phyloP scores from a whole-genome alignment of 345 rosid genomes.

The Ceriops tagal region DNA sequence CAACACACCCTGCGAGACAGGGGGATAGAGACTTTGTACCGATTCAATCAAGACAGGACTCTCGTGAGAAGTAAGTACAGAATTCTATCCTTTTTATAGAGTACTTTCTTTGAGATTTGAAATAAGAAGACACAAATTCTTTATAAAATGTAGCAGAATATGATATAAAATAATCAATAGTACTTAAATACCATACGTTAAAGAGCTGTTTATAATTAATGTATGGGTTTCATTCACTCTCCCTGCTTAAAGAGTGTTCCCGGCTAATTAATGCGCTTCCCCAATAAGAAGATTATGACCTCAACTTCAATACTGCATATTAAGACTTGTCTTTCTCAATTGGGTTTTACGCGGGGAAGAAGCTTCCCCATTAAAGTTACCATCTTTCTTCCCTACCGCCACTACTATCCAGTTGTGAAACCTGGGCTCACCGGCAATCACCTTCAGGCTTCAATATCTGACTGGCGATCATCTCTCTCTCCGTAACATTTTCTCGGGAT shows the following conservation, averaged over 20 bases:
- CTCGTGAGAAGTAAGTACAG: constrained; percentile 38
- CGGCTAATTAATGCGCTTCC: constrained; percentile 1
- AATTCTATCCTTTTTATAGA: constrained; percentile 10
- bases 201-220: not conserved
- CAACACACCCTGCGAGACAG: constrained; percentile 9
- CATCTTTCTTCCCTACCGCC: too few relatives aligned
- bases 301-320: not conserved
- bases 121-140: not conserved
- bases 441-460: not conserved
- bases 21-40: constrained; percentile 35
- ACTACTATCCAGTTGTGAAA: too few relatives aligned
- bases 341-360: too few relatives aligned
- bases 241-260: not conserved
- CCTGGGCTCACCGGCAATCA: not conserved
- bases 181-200: too few relatives aligned
- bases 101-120: not conserved
- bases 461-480: not conserved
- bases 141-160: not conserved
- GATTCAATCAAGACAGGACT: constrained; percentile 53
- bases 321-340: not conserved
- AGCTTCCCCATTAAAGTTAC: too few relatives aligned
- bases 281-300: not conserved
- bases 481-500: not conserved
- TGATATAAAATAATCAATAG: not conserved
- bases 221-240: not conserved